Evolutionary conservation across 345 rosid species (phyloP), one percentile per base, ranked within the genome.

Genomic region (Anacardium occidentale): DNA sequence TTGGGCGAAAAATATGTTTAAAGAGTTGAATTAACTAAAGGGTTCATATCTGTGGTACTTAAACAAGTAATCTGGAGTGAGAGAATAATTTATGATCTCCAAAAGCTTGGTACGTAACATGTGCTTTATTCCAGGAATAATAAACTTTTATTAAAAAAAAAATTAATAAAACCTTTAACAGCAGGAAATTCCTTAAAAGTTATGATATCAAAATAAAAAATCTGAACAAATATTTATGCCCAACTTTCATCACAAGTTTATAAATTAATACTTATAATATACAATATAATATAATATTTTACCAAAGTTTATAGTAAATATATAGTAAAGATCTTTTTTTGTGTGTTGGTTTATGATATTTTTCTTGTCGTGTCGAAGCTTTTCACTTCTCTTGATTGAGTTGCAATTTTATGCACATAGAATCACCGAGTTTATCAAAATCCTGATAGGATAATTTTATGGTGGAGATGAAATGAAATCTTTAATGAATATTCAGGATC

Each of bases 51-150:
- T 58, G 26, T n/a, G 9, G 26, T 45, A 13, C 42, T 50, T 50
- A 6, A 21, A 60, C 24, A 70, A 60, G 15, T 47, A 48, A 47
- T n/a, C 44, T 20, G 45, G 57, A 47, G 11, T 59, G 24, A 69
- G 17, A 2, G 7, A 3, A n/a, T 13, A 50, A 18, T 2, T 50
- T 14, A 13, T 26, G 15, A 11, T 44, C 54, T 4, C 22, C 17
- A 17, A 69, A 70, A 40, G 52, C 21, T 66, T 47, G 29, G 44
- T 29, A 15, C 17, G 57, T 47, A 24, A 14, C 54, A 25, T 51
- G 45, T 18, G 6, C 20, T n/a, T 51, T 66, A 10, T 51, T 66
- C 10, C n/a, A 66, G 18, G 59, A 66, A 51, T 66, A 66, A 51
- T 66, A 47, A 51, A 2, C 17, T 48, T 25, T 3, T 20, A 47